Evolutionary conservation across 495 filamentous ascomycete genomes (phyloP).

Genomic region (Chaetomium tenue): DNA sequence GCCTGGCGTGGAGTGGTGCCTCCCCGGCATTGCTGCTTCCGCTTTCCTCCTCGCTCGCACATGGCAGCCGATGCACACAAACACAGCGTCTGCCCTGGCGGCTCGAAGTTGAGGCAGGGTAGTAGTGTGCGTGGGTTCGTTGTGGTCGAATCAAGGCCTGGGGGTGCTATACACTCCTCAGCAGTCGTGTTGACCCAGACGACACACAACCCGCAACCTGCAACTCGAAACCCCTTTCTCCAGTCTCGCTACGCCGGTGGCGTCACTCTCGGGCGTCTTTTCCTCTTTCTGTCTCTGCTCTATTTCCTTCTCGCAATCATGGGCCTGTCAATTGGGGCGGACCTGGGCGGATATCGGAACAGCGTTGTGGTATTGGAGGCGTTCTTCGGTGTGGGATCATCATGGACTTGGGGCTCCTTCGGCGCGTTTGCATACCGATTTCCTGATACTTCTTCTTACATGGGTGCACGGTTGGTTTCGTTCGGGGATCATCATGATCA

Average conservation of each 20-base stretch:
- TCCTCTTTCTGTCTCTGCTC: slow-evolving; percentile 1
- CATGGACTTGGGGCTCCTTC: background rate
- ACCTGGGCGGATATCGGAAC: background rate
- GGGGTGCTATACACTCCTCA: background rate
- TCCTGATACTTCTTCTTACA: slow-evolving; percentile 2
- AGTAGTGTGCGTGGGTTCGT: background rate
- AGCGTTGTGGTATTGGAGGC: slow-evolving; percentile 4
- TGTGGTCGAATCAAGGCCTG: background rate
- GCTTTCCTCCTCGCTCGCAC: background rate
- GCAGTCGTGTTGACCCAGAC: background rate
- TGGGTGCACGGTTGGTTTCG: background rate
- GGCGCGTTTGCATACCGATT: slow-evolving; percentile 7
- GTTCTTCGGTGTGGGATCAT: slow-evolving; percentile 3
- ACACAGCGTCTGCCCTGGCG: background rate
- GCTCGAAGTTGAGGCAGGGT: slow-evolving; percentile 1
- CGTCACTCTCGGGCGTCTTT: background rate
- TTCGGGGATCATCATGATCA: background rate
- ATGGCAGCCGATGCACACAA: background rate
- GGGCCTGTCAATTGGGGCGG: background rate
- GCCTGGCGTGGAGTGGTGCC: too few species aligned
- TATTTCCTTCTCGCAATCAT: background rate
- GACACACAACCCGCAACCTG: too few species aligned
- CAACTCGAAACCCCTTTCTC: background rate
- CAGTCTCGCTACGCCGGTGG: background rate
- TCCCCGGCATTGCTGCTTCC: slow-evolving; percentile 10